These are phyloP conservation scores for Colletotrichum sp. DNA, from an alignment of 2,329 filamentous ascomycete species.

Conservation along the genomic window DNA sequence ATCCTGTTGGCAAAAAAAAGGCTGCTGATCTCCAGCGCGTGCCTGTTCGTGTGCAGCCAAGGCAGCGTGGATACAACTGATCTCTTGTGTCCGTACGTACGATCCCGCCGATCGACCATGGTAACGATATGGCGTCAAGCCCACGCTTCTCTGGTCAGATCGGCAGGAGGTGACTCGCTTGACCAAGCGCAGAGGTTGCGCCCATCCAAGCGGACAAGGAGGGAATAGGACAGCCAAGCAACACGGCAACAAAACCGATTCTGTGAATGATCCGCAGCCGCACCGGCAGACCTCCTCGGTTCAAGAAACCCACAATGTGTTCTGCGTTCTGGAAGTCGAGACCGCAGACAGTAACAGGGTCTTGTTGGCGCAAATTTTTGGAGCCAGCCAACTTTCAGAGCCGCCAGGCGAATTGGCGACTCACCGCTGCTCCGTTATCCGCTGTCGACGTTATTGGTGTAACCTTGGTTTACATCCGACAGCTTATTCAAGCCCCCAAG, in stretches of 20 bases:
- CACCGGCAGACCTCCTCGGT: neutral
- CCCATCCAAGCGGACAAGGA: neutral
- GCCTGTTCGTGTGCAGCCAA: neutral
- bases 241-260: neutral
- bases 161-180: neutral
- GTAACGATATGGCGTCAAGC: slow-evolving; percentile 2
- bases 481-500: neutral
- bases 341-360: neutral
- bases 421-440: neutral
- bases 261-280: neutral
- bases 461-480: neutral
- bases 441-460: neutral
- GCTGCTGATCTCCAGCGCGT: neutral
- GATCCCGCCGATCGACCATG: slow-evolving; percentile 1
- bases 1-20: neutral
- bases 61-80: neutral
- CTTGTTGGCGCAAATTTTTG: neutral
- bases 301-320: neutral
- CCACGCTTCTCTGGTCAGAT: slow-evolving; percentile 4
- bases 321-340: neutral
- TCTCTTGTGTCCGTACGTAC: neutral
- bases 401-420: neutral
- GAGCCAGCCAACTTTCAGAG: neutral
- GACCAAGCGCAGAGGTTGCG: neutral
- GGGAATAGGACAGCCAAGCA: neutral